These are phyloP conservation scores for Aspergillus persii DNA, from an alignment of 2,329 filamentous ascomycete species.

Conservation along the genomic window DNA sequence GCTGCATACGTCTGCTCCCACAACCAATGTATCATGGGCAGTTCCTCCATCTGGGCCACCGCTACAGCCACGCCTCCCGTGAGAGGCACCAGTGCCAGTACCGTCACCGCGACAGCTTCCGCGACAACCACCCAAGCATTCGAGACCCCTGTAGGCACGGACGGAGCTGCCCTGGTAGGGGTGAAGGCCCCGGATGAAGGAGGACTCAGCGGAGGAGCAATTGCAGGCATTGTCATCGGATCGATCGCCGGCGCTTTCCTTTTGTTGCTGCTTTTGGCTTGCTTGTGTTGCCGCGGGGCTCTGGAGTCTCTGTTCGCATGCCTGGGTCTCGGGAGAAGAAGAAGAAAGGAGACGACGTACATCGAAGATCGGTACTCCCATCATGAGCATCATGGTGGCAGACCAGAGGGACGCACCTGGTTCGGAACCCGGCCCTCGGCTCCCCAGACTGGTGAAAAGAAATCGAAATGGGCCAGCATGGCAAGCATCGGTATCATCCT, in stretches of 20 bases:
- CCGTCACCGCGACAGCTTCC: slow-evolving; percentile 42
- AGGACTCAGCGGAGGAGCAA: slow-evolving; percentile 49
- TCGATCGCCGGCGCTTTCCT: slow-evolving; percentile 46
- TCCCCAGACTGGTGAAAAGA: slow-evolving; percentile 34
- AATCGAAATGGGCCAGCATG: slow-evolving; percentile 38
- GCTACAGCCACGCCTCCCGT: slow-evolving; percentile 40
- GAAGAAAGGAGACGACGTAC: slow-evolving; percentile 38
- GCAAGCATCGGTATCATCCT: slow-evolving; percentile 44
- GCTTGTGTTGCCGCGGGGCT: slow-evolving; percentile 42
- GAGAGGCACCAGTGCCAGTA: slow-evolving; percentile 46
- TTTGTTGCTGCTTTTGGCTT: slow-evolving; percentile 45
- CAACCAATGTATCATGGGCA: slow-evolving; percentile 41
- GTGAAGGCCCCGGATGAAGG: slow-evolving; percentile 28
- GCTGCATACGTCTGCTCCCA: slow-evolving; percentile 45
- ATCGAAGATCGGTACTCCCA: slow-evolving; percentile 40
- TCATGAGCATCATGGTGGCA: slow-evolving; percentile 25
- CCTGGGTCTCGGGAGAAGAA: slow-evolving; percentile 40
- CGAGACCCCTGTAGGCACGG: slow-evolving; percentile 45
- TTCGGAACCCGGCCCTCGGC: slow-evolving; percentile 40
- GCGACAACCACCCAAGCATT: slow-evolving; percentile 46
- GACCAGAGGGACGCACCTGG: slow-evolving; percentile 37
- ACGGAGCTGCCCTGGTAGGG: slow-evolving; percentile 38
- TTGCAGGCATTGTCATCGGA: slow-evolving; percentile 53
- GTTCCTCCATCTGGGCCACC: slow-evolving; percentile 39
- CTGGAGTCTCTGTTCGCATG: slow-evolving; percentile 42